phyloP scores from a whole-genome alignment of 768 basidiomycete genomes.

The Dendrothele bispora region DNA sequence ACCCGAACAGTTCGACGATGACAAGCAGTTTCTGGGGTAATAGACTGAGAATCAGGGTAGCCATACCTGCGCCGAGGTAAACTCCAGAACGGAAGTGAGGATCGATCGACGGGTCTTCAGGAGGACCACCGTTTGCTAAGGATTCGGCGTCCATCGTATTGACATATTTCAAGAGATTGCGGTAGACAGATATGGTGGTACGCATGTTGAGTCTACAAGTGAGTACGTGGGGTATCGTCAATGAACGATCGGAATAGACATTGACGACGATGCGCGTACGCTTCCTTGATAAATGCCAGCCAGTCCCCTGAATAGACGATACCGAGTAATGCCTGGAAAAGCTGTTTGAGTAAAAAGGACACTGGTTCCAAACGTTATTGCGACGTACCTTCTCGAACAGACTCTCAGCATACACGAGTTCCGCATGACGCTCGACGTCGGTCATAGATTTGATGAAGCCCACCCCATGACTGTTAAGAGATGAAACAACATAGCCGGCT shows the following conservation, averaged over 20 bases:
- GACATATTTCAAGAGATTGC: conserved; percentile 73
- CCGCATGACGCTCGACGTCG: conserved; percentile 80
- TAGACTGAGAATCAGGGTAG: conserved; percentile 77
- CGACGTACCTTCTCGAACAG: conserved; percentile 48
- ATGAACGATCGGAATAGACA: background rate
- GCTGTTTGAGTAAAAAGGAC: background rate
- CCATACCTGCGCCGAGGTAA: conserved; percentile 85
- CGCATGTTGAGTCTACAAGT: conserved; percentile 93
- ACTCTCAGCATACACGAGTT: conserved; percentile 88
- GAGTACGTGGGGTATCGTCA: background rate
- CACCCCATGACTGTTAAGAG: conserved; percentile 51
- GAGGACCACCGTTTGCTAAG: conserved; percentile 41
- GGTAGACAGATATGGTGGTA: conserved; percentile 80
- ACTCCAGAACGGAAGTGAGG: conserved; percentile 90
- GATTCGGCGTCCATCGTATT: conserved; percentile 69
- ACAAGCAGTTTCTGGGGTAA: conserved; percentile 82
- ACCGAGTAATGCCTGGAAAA: conserved; percentile 69
- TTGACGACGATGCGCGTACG: conserved; percentile 49
- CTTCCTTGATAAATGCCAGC: conserved; percentile 91
- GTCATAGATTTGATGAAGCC: conserved; percentile 77
- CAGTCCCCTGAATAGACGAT: conserved; percentile 92
- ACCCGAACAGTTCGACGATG: conserved; percentile 87
- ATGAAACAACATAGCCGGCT: conserved; percentile 62
- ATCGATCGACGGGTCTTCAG: conserved; percentile 75
- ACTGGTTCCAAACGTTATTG: background rate